These are phyloP conservation scores for Backusella luteola DNA, from an alignment of 192 early-diverging fungal genomes.

Conservation along the genomic window DNA sequence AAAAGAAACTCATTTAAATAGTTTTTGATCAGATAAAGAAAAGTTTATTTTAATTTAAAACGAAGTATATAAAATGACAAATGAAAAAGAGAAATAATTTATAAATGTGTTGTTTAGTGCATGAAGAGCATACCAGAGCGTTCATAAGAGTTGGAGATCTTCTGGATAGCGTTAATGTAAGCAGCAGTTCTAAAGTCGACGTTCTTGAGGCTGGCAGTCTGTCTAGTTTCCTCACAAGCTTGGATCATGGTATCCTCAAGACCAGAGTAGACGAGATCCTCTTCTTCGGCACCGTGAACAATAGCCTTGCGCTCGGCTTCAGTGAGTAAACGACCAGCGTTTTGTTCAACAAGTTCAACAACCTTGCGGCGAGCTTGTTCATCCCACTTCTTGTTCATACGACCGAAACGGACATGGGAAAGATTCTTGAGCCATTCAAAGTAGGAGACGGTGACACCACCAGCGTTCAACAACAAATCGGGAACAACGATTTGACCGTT, in stretches of 20 bases:
- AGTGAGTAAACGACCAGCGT: constrained; percentile 70
- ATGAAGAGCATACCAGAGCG: constrained; percentile 80
- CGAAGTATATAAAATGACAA: background rate
- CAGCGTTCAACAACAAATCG: constrained; percentile 77
- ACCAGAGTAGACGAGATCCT: constrained; percentile 82
- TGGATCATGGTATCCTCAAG: constrained; percentile 86
- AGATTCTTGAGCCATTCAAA: constrained; percentile 85
- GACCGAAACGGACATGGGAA: constrained; percentile 81
- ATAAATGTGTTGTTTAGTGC: constrained; percentile 18
- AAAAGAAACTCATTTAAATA: background rate
- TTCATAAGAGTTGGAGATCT: constrained; percentile 72
- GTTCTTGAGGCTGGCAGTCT: constrained; percentile 60
- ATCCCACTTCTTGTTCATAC: constrained; percentile 85
- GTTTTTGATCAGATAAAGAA: background rate
- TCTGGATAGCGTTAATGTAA: constrained; percentile 76
- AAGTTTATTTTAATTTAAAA: background rate
- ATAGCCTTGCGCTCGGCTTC: constrained; percentile 72
- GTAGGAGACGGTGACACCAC: constrained; percentile 84
- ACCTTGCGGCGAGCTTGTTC: constrained; percentile 72
- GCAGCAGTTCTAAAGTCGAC: constrained; percentile 81
- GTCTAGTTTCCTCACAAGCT: constrained; percentile 72
- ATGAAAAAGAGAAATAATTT: background rate
- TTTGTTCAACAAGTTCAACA: constrained; percentile 68
- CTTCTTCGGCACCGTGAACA: constrained; percentile 81
- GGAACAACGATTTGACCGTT: constrained; percentile 68